A percentile compares a stretch with the other conserved stretches of the same genome.
These are phyloP conservation scores for Notholithocarpus densiflorus DNA, from an alignment of 306 rosid genomes.

Conservation along the genomic window DNA sequence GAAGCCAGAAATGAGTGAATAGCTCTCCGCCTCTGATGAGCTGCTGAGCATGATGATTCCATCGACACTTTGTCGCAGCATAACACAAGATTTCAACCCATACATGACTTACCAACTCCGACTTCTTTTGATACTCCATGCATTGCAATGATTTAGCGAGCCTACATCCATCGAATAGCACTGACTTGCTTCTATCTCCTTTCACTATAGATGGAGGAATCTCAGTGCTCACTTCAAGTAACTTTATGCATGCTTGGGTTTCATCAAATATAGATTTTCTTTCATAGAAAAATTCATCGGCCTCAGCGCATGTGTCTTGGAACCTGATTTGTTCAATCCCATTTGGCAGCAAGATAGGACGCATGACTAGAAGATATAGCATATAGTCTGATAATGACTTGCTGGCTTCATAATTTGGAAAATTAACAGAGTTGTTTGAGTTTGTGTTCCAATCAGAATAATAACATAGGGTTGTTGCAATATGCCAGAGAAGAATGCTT, in stretches of 20 bases:
- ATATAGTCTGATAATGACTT: slow-evolving; percentile 28
- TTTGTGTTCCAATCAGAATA: background rate
- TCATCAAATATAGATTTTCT: background rate
- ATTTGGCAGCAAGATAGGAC: slow-evolving; percentile 30
- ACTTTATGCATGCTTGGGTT: background rate
- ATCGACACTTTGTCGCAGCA: slow-evolving; percentile 26
- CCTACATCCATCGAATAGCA: slow-evolving; percentile 28
- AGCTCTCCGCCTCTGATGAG: slow-evolving; percentile 30
- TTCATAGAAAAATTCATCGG: slow-evolving; percentile 10
- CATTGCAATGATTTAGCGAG: background rate
- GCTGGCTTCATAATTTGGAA: slow-evolving; percentile 3
- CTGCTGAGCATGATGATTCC: slow-evolving; percentile 27
- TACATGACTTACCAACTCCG: slow-evolving; percentile 16
- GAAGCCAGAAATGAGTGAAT: slow-evolving; percentile 27
- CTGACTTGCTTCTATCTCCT: slow-evolving; percentile 36
- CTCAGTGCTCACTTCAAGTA: background rate
- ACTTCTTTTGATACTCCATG: background rate
- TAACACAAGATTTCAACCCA: slow-evolving; percentile 31
- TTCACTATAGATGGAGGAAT: slow-evolving; percentile 24
- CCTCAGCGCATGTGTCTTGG: slow-evolving; percentile 42
- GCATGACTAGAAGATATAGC: slow-evolving; percentile 27
- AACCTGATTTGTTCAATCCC: slow-evolving; percentile 30
- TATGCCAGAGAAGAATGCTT: slow-evolving; percentile 34
- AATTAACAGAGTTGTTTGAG: background rate
- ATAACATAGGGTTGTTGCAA: slow-evolving; percentile 26